A percentile compares a stretch with the other conserved stretches of the same genome.
Evolutionary conservation across 768 basidiomycete genomes (phyloP).

Genomic region (Cubamyces lactineus): DNA sequence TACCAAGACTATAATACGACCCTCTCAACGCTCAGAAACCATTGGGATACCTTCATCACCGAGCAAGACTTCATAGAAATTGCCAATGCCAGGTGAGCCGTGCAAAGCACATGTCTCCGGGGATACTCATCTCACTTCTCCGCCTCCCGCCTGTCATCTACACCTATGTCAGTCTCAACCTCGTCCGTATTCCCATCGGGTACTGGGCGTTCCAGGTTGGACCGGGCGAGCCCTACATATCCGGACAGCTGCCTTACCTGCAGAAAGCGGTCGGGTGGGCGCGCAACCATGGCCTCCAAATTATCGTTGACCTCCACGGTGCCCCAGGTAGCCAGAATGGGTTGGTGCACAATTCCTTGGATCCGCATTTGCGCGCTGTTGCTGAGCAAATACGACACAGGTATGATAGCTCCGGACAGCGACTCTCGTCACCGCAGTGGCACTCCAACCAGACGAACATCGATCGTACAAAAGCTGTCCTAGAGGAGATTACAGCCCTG

Average conservation of each 20-base stretch:
- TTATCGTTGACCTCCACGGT: conserved; percentile 73
- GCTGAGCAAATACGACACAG: conserved; percentile 38
- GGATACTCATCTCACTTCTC: not conserved
- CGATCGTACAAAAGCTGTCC: conserved; percentile 64
- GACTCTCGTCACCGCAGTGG: conserved; percentile 64
- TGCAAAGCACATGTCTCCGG: conserved; percentile 20
- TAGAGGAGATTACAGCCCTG: conserved; percentile 62
- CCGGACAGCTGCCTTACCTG: conserved; percentile 78
- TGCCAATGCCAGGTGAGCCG: conserved; percentile 68
- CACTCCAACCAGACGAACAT: conserved; percentile 68
- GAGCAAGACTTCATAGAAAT: conserved; percentile 80
- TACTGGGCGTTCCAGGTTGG: conserved; percentile 89
- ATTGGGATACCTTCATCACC: conserved; percentile 80
- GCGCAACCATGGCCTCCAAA: conserved; percentile 65
- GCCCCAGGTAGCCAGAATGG: conserved; percentile 87
- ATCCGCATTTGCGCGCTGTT: not conserved
- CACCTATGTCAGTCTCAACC: conserved; percentile 55
- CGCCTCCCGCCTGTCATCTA: not conserved
- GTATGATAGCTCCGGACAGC: conserved; percentile 85
- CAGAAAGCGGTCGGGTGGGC: conserved; percentile 74
- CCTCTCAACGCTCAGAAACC: conserved; percentile 51
- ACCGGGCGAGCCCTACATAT: conserved; percentile 78
- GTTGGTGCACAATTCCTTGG: conserved; percentile 39
- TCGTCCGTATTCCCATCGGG: conserved; percentile 83
- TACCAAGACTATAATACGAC: conserved; percentile 58